Conservation (phyloP, 2,329 filamentous ascomycete genomes). For the Dichotomopilus funicola region DNA sequence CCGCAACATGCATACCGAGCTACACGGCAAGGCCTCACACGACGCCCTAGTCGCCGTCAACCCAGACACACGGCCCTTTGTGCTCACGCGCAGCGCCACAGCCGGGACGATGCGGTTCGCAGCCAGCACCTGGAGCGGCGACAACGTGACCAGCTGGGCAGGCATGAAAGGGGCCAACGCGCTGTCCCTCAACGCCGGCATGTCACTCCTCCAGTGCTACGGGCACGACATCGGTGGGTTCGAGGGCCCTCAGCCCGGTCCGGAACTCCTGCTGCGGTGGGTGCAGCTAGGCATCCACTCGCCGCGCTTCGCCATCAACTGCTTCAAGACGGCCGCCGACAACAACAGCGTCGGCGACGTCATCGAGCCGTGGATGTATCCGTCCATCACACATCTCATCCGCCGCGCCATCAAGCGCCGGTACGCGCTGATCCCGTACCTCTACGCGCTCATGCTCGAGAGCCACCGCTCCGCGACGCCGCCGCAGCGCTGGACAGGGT, state of each 20-base stretch:
- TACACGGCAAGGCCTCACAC: conserved; percentile 3
- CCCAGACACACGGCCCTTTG: conserved; percentile 2
- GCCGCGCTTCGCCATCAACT: conserved; percentile 9
- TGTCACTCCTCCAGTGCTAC: conserved; percentile 4
- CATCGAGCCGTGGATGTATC: conserved; percentile 9
- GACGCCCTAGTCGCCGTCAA: conserved; percentile 1
- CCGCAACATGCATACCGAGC: conserved; percentile 5
- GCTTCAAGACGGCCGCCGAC: conserved; percentile 5
- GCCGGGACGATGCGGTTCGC: conserved; percentile 3
- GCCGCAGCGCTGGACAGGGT: conserved; percentile 4
- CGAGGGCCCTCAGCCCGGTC: conserved; percentile 4
- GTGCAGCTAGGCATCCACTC: conserved; percentile 8
- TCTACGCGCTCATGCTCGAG: conserved; percentile 7
- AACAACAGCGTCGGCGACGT: conserved; percentile 7
- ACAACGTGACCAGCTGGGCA: conserved; percentile 8
- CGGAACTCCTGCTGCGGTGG: conserved; percentile 5
- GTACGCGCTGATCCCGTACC: conserved; percentile 4
- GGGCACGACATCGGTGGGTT: conserved; percentile 7
- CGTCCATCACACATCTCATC: conserved; percentile 3
- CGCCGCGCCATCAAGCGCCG: conserved; percentile 7
- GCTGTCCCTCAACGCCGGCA: conserved; percentile 5
- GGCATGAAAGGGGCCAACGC: conserved; percentile 5
- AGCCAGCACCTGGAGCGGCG: conserved; percentile 5
- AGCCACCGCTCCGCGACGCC: conserved; percentile 2
- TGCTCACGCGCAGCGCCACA: conserved; percentile 5